Conservation (phyloP, 148 eudicot genomes). For the Rhododendron kiyosumense region DNA sequence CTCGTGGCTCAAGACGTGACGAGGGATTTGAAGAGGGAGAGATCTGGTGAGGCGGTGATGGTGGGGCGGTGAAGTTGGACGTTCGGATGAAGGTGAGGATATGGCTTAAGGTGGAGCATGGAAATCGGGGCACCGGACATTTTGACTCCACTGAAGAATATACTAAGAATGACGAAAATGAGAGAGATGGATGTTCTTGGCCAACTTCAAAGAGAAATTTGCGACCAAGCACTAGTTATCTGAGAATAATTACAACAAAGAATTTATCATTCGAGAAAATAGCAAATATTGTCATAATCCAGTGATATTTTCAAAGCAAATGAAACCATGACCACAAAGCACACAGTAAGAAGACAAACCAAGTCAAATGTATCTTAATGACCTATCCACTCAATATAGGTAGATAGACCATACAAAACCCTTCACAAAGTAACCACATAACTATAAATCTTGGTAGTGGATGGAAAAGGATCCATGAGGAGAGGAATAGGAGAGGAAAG, state of each 20-base stretch:
- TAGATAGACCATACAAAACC: not conserved
- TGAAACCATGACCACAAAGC: not conserved
- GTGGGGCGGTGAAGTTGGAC: too few relatives aligned
- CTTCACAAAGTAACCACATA: not conserved
- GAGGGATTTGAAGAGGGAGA: too few relatives aligned
- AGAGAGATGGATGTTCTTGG: not conserved
- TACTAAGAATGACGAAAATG: not conserved
- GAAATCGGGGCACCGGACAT: too few relatives aligned
- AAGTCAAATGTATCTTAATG: not conserved
- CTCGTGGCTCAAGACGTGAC: too few relatives aligned
- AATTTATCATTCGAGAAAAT: not conserved
- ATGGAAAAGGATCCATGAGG: too few relatives aligned
- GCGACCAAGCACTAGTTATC: not conserved
- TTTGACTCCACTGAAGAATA: not conserved
- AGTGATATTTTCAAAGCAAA: not conserved
- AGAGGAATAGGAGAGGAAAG: too few relatives aligned
- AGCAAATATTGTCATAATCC: not conserved
- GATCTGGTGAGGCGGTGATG: too few relatives aligned
- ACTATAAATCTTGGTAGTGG: too few relatives aligned
- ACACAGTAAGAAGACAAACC: not conserved
- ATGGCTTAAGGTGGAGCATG: too few relatives aligned
- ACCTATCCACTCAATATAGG: not conserved
- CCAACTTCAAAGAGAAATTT: not conserved
- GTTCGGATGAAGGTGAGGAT: too few relatives aligned
- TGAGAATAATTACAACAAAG: too few relatives aligned